Percentiles rank a stretch among this genome's conserved stretches.
phyloP scores from a whole-genome alignment of 306 rosid genomes.

The Prunus padus region DNA sequence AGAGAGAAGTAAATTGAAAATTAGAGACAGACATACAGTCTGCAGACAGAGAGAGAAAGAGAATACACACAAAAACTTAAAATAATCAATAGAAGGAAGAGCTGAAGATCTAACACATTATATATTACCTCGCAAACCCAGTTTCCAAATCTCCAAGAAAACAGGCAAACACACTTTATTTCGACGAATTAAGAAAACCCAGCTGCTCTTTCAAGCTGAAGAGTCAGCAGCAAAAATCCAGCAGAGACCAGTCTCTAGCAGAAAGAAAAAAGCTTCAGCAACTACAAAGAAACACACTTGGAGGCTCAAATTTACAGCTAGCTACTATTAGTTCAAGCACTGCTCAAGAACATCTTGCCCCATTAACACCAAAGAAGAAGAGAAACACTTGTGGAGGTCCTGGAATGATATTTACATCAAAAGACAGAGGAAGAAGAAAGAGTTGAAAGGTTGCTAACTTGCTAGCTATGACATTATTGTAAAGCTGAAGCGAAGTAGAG shows the following conservation, averaged over 20 bases:
- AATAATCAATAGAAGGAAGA: not conserved
- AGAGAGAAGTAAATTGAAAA: constrained; percentile 25
- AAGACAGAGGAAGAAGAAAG: constrained; percentile 3
- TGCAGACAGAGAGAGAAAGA: constrained; percentile 7
- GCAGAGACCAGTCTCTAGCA: constrained; percentile 1
- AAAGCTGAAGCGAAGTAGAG: constrained; percentile 15
- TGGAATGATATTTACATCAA: constrained; percentile 38
- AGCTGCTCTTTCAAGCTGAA: constrained; percentile 27
- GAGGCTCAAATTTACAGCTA: constrained; percentile 10
- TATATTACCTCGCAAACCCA: constrained; percentile 46
- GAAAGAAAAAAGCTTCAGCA: constrained; percentile 3
- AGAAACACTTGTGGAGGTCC: constrained; percentile 35
- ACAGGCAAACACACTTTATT: constrained; percentile 23
- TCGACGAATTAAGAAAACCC: constrained; percentile 61
- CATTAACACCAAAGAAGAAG: constrained; percentile 29
- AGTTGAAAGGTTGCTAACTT: constrained; percentile 7
- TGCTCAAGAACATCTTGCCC: constrained; percentile 20
- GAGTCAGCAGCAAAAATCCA: constrained; percentile 18
- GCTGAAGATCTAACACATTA: constrained; percentile 44
- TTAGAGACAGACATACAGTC: not conserved
- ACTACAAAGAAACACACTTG: not conserved
- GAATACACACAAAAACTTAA: not conserved
- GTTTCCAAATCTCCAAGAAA: constrained; percentile 41
- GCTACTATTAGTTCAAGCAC: constrained; percentile 16
- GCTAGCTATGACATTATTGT: constrained; percentile 24